Evolutionary conservation across 495 filamentous ascomycete genomes (phyloP).

Genomic region (Penicillium argentinense): DNA sequence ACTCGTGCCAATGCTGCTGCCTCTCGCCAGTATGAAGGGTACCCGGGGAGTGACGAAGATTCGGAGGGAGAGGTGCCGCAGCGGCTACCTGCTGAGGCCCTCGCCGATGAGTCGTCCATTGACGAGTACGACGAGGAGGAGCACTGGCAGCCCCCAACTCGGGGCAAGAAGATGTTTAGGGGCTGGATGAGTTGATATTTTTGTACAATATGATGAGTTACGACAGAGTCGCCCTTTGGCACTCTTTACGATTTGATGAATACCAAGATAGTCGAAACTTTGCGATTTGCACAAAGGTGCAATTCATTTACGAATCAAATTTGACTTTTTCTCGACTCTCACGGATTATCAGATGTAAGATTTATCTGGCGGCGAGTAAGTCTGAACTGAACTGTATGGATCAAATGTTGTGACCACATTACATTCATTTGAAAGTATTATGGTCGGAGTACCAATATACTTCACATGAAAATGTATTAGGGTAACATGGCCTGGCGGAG

Average conservation of each 20-base stretch:
- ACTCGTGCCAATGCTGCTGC: constrained; percentile 27
- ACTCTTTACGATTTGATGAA: not conserved
- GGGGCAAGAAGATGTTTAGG: constrained; percentile 38
- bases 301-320: too few species aligned
- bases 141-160: too few species aligned
- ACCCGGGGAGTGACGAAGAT: constrained; percentile 28
- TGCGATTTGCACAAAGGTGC: too few species aligned
- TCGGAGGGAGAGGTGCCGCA: constrained; percentile 19
- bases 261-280: not conserved
- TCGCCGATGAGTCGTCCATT: constrained; percentile 12
- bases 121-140: constrained; percentile 19
- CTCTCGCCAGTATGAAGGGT: constrained; percentile 22
- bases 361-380: not conserved
- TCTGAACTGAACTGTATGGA: too few species aligned
- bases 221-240: not conserved
- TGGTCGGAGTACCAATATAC: too few species aligned
- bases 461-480: too few species aligned
- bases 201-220: constrained; percentile 24
- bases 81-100: constrained; percentile 16
- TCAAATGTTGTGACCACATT: too few species aligned
- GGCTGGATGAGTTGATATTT: constrained; percentile 37
- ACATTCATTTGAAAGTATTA: too few species aligned
- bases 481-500: too few species aligned
- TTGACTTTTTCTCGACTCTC: not conserved
- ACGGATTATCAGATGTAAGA: not conserved